phyloP scores from a whole-genome alignment of 768 basidiomycete genomes.

The Termitomyces sp. region DNA sequence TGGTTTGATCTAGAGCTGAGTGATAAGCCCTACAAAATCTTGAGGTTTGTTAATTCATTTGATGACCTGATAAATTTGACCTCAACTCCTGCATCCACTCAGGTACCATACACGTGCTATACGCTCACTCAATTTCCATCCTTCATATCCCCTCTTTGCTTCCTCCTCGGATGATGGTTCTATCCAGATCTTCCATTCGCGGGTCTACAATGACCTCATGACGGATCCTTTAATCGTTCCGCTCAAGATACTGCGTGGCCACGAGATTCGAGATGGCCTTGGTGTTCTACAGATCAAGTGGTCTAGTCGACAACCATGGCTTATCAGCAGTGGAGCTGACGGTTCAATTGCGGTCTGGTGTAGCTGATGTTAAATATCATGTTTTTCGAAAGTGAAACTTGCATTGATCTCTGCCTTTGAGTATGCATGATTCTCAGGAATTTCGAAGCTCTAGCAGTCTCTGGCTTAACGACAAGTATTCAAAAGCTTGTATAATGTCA shows the following conservation, averaged over 20 bases:
- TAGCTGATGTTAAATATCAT: constrained; percentile 37
- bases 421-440: constrained; percentile 6
- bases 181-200: constrained; percentile 94
- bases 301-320: constrained; percentile 89
- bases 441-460: neutral
- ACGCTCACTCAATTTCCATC: constrained; percentile 90
- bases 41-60: constrained; percentile 53
- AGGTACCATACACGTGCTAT: constrained; percentile 95
- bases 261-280: constrained; percentile 76
- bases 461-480: neutral
- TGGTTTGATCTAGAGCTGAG: constrained; percentile 99
- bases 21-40: constrained; percentile 94
- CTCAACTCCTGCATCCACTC: constrained; percentile 9
- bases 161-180: constrained; percentile 96
- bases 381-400: constrained; percentile 2
- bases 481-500: neutral
- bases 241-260: constrained; percentile 93
- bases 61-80: constrained; percentile 1
- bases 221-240: constrained; percentile 98
- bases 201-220: constrained; percentile 93
- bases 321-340: constrained; percentile 90
- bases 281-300: constrained; percentile 91
- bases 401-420: neutral
- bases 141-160: constrained; percentile 91
- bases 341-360: constrained; percentile 87